Percentiles rank a stretch among this genome's conserved stretches.
Evolutionary conservation across 768 basidiomycete genomes (phyloP).

Genomic region (Fistulinella prunicolor): DNA sequence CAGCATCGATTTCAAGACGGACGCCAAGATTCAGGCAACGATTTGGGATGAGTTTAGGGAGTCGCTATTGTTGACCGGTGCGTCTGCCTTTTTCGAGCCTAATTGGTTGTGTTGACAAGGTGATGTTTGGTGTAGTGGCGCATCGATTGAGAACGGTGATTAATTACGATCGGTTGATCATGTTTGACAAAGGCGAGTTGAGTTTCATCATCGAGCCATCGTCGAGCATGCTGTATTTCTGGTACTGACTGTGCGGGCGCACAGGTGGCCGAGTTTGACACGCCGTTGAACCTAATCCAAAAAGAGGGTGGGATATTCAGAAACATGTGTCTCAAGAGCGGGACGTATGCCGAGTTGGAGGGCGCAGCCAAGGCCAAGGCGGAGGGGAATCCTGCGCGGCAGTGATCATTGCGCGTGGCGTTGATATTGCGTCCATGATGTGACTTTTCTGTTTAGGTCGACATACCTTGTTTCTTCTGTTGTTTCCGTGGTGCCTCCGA

Average conservation of each 20-base stretch:
- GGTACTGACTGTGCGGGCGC: background rate
- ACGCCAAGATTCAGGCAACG: conserved; percentile 85
- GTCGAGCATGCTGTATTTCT: background rate
- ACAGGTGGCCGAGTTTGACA: conserved; percentile 64
- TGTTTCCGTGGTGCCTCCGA: too few relatives aligned
- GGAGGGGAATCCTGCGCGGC: conserved; percentile 19
- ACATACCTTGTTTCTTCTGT: too few relatives aligned
- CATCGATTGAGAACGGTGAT: conserved; percentile 76
- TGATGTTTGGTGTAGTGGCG: conserved; percentile 41
- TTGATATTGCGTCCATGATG: too few relatives aligned
- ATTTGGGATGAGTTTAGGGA: conserved; percentile 83
- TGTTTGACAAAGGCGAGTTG: conserved; percentile 54
- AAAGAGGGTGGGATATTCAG: conserved; percentile 64
- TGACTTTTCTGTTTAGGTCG: too few relatives aligned
- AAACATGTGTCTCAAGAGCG: conserved; percentile 69
- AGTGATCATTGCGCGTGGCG: too few relatives aligned
- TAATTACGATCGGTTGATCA: conserved; percentile 76
- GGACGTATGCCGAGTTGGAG: conserved; percentile 60
- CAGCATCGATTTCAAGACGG: conserved; percentile 84
- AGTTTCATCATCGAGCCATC: too few relatives aligned
- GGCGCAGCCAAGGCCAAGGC: conserved; percentile 47
- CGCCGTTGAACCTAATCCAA: conserved; percentile 63
- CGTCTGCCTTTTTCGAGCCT: conserved; percentile 15
- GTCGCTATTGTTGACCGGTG: conserved; percentile 71
- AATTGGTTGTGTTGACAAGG: background rate